Conservation (phyloP, 192 early-diverging fungal species). For the Fimicolochytrium jonesii region DNA sequence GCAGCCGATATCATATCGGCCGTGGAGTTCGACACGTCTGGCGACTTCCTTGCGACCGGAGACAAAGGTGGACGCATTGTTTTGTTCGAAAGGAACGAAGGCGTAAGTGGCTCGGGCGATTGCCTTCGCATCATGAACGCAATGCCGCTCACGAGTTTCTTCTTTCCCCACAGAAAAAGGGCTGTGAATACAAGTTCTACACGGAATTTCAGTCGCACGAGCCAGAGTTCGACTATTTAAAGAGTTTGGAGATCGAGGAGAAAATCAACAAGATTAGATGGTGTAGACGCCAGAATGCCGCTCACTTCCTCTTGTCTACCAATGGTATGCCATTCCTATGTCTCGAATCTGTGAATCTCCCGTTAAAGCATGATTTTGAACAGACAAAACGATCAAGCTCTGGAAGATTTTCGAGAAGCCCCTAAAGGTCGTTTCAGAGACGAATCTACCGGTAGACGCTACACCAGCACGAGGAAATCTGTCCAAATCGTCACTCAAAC, state of each 20-base stretch:
- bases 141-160: not conserved
- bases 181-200: conserved; percentile 99
- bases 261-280: conserved; percentile 99
- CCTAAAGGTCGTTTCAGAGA: conserved; percentile 91
- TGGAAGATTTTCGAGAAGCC: conserved; percentile 99
- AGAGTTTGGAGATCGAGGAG: conserved; percentile 98
- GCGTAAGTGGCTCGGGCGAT: conserved; percentile 56
- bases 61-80: conserved; percentile 97
- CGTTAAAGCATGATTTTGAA: not conserved
- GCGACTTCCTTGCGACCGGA: conserved; percentile 95
- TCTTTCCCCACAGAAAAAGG: conserved; percentile 74
- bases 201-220: conserved; percentile 99
- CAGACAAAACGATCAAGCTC: conserved; percentile 99
- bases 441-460: conserved; percentile 70
- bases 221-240: conserved; percentile 98
- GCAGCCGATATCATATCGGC: conserved; percentile 98
- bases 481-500: conserved; percentile 26
- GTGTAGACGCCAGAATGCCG: conserved; percentile 93
- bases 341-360: no score
- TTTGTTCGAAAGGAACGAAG: conserved; percentile 96
- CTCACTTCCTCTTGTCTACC: conserved; percentile 94
- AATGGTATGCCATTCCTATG: no score
- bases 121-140: not conserved
- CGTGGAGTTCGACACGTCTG: conserved; percentile 96
- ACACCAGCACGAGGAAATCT: not conserved